Base-by-base conservation (phyloP, 768 basidiomycete genomes). In the Boletus patriciae region DNA sequence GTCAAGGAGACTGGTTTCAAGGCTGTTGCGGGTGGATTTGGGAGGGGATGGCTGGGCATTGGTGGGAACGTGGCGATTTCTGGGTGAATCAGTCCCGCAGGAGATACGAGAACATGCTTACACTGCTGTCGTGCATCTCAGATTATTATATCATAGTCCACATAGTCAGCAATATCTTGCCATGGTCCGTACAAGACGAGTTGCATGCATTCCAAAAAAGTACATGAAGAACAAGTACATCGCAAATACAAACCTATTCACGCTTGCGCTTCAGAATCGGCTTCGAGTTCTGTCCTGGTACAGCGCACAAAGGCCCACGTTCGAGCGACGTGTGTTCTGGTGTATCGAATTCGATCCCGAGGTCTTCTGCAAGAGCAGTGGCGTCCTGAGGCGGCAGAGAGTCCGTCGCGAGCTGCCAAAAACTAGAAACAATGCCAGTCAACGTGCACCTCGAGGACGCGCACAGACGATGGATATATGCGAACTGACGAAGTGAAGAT, bases 321-420 rank as follows among this genome's bases (percentile, higher is more conserved):
- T 94, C 93, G 29, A 95, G 71, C 25, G 72, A 74, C 36, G 62
- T 61, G 62, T 92, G 90, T 70, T 94, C 93, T 4, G 78, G 64
- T 12, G 88, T 84, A 64, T 96, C 94, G 40, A 76, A 74, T 67
- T 91, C 90, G 56, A 95, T 83, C 2, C 92, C 93, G 34, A 94
- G 83, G 52, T 88, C 85, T 67, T 95, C 94, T 21, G 81, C 82
- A 11, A 94, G 84, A 40, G 72, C 75, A 11, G 73, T 62, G 0
- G 85, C 81, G 46, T 92, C 86, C 66, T 84, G 83, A 40, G 88
- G 85, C 4, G 86, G 67, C 4, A 91, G 70, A 10, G 83, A 68
- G 50, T 94, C 92, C 6, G 85, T 84, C 16, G 83, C 83, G 27
- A 88, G 72, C 51, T 83, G 79, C 84, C 92, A 90, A 65, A 94